Evolutionary conservation across 257 asterid species (phyloP).

Genomic region (Plectranthus barbatus): DNA sequence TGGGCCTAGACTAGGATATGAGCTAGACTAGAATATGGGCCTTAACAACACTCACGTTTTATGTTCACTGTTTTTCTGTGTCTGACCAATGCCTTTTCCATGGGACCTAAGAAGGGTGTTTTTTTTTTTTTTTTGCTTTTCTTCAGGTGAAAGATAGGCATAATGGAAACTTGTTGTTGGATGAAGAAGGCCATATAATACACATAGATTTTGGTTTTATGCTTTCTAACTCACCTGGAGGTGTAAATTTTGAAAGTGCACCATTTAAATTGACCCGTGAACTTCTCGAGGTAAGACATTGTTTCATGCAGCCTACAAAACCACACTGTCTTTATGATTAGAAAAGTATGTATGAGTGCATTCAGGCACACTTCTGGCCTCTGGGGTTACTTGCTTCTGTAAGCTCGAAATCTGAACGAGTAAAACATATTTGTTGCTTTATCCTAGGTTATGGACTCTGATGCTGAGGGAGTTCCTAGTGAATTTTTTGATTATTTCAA

Average conservation of each 20-base stretch:
- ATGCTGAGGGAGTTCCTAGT: slow-evolving; percentile 98
- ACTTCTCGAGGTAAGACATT: slow-evolving; percentile 76
- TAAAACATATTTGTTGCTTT: slow-evolving; percentile 15
- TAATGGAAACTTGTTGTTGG: slow-evolving; percentile 94
- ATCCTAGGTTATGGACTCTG: slow-evolving; percentile 94
- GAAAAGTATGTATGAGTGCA: background rate
- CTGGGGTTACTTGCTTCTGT: background rate
- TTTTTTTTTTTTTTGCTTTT: background rate
- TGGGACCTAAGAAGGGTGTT: slow-evolving; percentile 4
- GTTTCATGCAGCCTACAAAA: background rate
- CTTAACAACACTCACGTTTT: background rate
- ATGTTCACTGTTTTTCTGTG: background rate
- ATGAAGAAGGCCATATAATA: slow-evolving; percentile 98
- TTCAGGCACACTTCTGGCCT: background rate
- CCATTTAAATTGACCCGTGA: slow-evolving; percentile 97
- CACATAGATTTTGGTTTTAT: slow-evolving; percentile 99
- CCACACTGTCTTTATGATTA: background rate
- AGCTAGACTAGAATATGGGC: too few relatives aligned
- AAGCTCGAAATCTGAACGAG: background rate
- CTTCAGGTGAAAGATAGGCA: slow-evolving; percentile 90
- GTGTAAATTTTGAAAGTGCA: slow-evolving; percentile 99
- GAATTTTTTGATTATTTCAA: slow-evolving; percentile 97
- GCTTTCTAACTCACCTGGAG: slow-evolving; percentile 99
- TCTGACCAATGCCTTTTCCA: background rate
- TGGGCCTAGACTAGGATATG: too few relatives aligned